Base-by-base conservation (phyloP, 371 early-diverging fungal species). In the Mucor circinelloides region DNA sequence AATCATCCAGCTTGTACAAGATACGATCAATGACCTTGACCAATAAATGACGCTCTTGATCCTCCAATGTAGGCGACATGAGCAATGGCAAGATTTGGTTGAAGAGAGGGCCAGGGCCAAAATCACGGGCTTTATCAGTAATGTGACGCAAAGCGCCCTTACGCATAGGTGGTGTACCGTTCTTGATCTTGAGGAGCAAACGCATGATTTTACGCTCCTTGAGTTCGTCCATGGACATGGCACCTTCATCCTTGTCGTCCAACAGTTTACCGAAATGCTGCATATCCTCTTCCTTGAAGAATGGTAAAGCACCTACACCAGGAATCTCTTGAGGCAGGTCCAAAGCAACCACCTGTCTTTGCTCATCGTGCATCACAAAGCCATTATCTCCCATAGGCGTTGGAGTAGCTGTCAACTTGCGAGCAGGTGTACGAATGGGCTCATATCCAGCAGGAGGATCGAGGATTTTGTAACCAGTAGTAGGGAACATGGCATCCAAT, bases 1-100 rank as follows among this genome's bases (percentile, higher is more conserved):
- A 87, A 68, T 96, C 98, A 75, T 97, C 98, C 56, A 98, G 78
- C 74, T 97, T 96, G 85, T 94, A 95, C 66, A 99, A 78, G 58
- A 96, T 91, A 73, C 98, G 93, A 76, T 98, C 99, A 76, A 98
- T 94, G 64, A 97, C 97, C 76, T 98, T 99, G 58, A 96, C 96
- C 58, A 99, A 79, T 72, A 99, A 85, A 73, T 99, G 99, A 17
- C 99, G 92, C 75, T 99, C 99, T 81, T 98, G 97, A 75, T 98
- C 98, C 77, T 99, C 99, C 52, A 99, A 80, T 0, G 95, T 89
- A 4, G 97, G 95, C 0, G 97, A 92, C 98, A 98, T 98, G 66
- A 99, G 86, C 66, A 99, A 78, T 6, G 98, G 98, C 58, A 99
- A 79, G 61, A 97, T 95, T 68, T 96, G 96, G 74, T 96, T 94